Evolutionary conservation across 345 rosid species (phyloP).

Genomic region (Syzygium jambos): DNA sequence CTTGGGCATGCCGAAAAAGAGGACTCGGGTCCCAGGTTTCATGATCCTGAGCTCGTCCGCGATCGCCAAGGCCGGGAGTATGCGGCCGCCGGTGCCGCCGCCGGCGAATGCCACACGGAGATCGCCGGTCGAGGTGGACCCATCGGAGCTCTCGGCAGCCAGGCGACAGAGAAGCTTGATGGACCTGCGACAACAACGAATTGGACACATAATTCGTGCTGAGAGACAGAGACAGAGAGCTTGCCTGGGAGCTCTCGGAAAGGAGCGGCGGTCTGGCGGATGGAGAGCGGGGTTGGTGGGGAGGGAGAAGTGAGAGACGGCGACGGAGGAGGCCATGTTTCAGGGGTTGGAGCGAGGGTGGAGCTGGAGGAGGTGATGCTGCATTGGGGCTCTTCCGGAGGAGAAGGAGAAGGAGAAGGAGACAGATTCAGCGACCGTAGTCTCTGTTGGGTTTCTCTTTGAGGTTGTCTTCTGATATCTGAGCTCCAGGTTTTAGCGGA

Average conservation of each 20-base stretch:
- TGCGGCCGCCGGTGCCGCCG: constrained; percentile 84
- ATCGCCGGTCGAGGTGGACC: background rate
- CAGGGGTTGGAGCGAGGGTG: background rate
- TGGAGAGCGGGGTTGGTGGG: background rate
- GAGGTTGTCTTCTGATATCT: too few relatives aligned
- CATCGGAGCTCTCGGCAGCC: background rate
- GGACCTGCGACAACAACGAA: constrained; percentile 27
- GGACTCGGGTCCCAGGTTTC: constrained; percentile 29
- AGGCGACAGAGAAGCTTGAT: background rate
- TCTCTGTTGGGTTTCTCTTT: too few relatives aligned
- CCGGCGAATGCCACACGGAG: constrained; percentile 58
- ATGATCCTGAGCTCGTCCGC: constrained; percentile 65
- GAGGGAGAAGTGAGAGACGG: background rate
- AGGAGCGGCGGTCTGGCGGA: background rate
- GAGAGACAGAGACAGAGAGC: background rate
- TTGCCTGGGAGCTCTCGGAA: background rate
- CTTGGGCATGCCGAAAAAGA: constrained; percentile 61
- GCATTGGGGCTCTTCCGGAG: background rate
- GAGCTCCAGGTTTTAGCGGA: background rate
- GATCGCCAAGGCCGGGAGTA: constrained; percentile 66
- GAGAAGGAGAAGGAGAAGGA: background rate
- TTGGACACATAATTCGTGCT: background rate
- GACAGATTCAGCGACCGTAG: too few relatives aligned
- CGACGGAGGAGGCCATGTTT: background rate
- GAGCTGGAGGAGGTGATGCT: background rate